These are phyloP conservation scores for Solanum sitiens DNA, from an alignment of 257 asterid species.

Conservation along the genomic window DNA sequence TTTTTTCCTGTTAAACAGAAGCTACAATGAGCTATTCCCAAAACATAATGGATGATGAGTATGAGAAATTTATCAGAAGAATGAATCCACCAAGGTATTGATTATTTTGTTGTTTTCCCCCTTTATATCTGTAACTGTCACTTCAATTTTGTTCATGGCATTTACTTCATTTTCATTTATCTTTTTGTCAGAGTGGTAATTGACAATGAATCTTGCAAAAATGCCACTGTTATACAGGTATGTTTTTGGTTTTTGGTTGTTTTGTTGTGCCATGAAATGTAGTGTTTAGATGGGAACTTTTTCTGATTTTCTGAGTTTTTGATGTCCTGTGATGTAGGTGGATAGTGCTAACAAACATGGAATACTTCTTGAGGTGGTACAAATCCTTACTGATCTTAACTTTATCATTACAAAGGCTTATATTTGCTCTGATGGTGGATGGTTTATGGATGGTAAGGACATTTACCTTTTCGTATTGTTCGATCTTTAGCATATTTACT, in stretches of 20 bases:
- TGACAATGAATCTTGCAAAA: slow-evolving; percentile 82
- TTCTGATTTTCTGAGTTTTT: background rate
- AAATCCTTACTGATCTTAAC: slow-evolving; percentile 90
- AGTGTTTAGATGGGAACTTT: background rate
- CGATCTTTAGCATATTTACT: background rate
- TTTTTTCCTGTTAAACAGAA: slow-evolving; percentile 22
- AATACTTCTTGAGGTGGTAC: slow-evolving; percentile 87
- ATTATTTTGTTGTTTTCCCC: background rate
- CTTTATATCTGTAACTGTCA: background rate
- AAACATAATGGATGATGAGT: slow-evolving; percentile 77
- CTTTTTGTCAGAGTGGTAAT: slow-evolving; percentile 66
- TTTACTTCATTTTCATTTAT: background rate
- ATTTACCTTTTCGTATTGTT: background rate
- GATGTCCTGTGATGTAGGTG: slow-evolving; percentile 34
- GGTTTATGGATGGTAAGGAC: slow-evolving; percentile 95
- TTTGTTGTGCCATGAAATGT: background rate
- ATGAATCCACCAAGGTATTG: slow-evolving; percentile 91
- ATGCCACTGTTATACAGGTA: slow-evolving; percentile 84
- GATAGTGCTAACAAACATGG: slow-evolving; percentile 96
- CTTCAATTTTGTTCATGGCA: background rate
- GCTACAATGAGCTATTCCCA: slow-evolving; percentile 45
- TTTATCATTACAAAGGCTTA: slow-evolving; percentile 73
- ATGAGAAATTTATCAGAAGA: slow-evolving; percentile 77
- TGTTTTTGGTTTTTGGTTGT: background rate
- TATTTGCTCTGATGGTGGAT: slow-evolving; percentile 95